Conservation (phyloP, 2,329 filamentous ascomycete genomes). For the Penicillium freii region DNA sequence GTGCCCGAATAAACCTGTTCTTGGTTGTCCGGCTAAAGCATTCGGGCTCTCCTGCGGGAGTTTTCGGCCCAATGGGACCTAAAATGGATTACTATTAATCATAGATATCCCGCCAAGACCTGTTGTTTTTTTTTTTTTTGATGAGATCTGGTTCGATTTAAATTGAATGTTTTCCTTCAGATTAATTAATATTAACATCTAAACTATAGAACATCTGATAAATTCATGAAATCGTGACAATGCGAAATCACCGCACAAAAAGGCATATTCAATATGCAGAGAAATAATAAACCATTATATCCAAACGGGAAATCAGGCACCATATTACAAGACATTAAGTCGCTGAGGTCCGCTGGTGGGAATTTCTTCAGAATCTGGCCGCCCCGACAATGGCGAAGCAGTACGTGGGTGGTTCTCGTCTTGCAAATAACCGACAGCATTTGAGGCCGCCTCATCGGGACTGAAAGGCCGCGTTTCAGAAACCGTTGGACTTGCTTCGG, state of each 20-base stretch:
- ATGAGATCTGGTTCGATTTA: not conserved
- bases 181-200: constrained; percentile 6
- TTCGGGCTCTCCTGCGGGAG: constrained; percentile 25
- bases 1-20: constrained; percentile 2
- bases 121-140: not conserved
- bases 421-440: constrained; percentile 5
- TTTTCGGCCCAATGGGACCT: constrained; percentile 24
- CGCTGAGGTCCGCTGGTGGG: constrained; percentile 11
- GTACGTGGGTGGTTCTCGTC: constrained; percentile 14
- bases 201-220: not conserved
- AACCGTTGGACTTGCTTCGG: constrained; percentile 33
- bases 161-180: not conserved
- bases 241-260: not conserved
- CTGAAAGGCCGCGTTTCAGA: constrained; percentile 13
- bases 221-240: constrained; percentile 6
- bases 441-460: constrained; percentile 14
- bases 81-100: constrained; percentile 13
- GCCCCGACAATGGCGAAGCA: constrained; percentile 12
- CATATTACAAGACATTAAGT: constrained; percentile 17
- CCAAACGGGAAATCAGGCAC: constrained; percentile 1
- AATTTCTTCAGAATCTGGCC: constrained; percentile 11
- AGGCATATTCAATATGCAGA: constrained; percentile 8
- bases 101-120: not conserved
- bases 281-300: constrained; percentile 13
- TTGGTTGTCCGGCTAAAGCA: constrained; percentile 18